A percentile compares a stretch with the other conserved stretches of the same genome.
Evolutionary conservation across 768 basidiomycete genomes (phyloP).

Genomic region (Kwoniella heveanensis): DNA sequence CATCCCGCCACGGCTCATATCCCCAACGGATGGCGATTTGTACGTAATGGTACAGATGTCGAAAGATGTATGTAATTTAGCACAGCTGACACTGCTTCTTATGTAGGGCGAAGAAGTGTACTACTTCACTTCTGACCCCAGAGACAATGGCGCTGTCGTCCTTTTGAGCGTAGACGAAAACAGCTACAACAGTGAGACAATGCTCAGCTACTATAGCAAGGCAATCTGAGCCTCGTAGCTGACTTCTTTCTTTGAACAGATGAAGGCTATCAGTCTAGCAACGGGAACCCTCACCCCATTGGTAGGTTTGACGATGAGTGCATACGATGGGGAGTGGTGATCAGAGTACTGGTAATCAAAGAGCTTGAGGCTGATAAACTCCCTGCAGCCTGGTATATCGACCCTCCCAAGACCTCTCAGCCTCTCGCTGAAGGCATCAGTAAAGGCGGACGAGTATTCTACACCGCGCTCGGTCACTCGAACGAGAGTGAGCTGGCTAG

Average conservation of each 20-base stretch:
- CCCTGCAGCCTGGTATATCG: conserved; percentile 73
- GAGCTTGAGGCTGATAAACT: too few relatives aligned
- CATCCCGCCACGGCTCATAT: conserved; percentile 67
- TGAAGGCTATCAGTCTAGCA: conserved; percentile 1
- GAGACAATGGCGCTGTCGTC: conserved; percentile 65
- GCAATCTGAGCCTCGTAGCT: background rate
- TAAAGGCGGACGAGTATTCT: conserved; percentile 73
- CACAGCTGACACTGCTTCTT: background rate
- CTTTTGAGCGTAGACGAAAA: conserved; percentile 68
- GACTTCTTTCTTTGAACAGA: background rate
- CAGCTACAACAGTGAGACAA: conserved; percentile 62
- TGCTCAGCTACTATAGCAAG: background rate
- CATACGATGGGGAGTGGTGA: too few relatives aligned
- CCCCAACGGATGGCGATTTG: conserved; percentile 55
- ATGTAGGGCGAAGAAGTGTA: conserved; percentile 60
- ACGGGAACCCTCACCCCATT: conserved; percentile 67
- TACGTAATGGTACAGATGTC: conserved; percentile 20
- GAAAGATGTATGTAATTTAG: background rate
- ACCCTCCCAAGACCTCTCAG: conserved; percentile 69
- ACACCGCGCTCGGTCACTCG: conserved; percentile 77
- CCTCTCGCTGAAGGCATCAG: conserved; percentile 51
- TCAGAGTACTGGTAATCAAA: too few relatives aligned
- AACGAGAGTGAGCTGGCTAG: conserved; percentile 62
- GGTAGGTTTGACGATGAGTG: background rate
- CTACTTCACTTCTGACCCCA: conserved; percentile 72